phyloP scores from a whole-genome alignment of 1,284 basidiomycete species.

The Puccinia coronata region DNA sequence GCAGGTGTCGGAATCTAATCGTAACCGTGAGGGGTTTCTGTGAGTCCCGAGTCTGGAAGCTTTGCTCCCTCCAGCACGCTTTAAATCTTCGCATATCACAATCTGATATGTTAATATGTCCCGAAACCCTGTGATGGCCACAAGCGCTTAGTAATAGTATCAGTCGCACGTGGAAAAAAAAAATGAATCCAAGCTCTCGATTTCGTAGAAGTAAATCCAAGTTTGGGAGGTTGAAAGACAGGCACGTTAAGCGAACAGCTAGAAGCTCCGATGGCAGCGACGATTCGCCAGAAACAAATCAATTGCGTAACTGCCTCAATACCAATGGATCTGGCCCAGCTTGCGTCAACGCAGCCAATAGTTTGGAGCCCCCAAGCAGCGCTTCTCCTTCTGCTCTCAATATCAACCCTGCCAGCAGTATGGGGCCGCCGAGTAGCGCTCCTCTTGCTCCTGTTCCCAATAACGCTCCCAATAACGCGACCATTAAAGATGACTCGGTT shows the following conservation, averaged over 20 bases:
- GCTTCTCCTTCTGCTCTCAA: too few relatives aligned
- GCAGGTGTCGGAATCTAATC: neutral
- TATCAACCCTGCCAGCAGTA: too few relatives aligned
- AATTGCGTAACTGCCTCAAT: neutral
- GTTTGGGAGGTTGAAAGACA: neutral
- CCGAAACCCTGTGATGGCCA: neutral
- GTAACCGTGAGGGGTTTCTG: too few relatives aligned
- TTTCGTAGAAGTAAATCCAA: neutral
- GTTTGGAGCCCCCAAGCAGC: neutral
- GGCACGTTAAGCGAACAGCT: slow-evolving; percentile 1
- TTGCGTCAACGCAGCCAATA: neutral
- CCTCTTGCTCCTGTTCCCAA: neutral
- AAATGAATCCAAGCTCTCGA: neutral
- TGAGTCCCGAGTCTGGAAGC: neutral
- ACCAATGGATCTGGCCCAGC: neutral
- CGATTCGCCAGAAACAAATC: neutral
- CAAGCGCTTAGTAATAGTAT: neutral
- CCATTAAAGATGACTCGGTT: too few relatives aligned
- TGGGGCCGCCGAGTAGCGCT: too few relatives aligned
- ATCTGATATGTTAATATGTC: neutral
- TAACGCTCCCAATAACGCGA: neutral
- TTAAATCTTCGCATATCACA: neutral
- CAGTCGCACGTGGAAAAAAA: neutral
- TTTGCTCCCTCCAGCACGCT: neutral
- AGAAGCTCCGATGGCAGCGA: neutral